Base-by-base conservation (phyloP, 2,329 filamentous ascomycete genomes). In the Fusarium subtropicale region DNA sequence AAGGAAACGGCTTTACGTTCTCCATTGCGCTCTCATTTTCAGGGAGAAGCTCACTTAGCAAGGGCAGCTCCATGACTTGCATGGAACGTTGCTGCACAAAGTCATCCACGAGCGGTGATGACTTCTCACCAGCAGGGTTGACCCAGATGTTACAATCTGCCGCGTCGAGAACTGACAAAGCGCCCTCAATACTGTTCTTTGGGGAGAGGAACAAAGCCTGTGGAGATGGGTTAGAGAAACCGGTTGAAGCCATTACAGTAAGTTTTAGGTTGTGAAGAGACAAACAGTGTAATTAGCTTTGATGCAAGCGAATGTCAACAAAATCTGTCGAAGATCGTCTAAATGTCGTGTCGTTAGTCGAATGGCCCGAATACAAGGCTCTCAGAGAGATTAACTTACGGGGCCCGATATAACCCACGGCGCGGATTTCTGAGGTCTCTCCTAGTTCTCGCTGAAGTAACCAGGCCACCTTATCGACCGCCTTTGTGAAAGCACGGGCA, bases 281-380 rank as follows among this genome's bases (percentile, higher is more conserved):
- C 74, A 52, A 69, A 79, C 78, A 48, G 76, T 71, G 36, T 74
- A 79, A 8, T 74, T 74, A 30, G 71, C 75, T 57, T 81, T 81
- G 50, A 78, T 71, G 42, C 73, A 73, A 0, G 75, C 80, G 47
- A 75, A 75, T 1, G 73, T 77, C 36, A 78, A 44, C 1, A 78
- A 41, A 18, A 78, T 55, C 22, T 78, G 72, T 18, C 76, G 66
- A 10, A 78, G 48, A 60, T 78, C 76, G 38, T 78, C 76, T 78
- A 24, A 10, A 30, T 2, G 5, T 3, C 18, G 11, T 18, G 18
- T 31, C 8, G 16, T 50, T 3, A 34, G 51, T 46, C 11, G 12
- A 26, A 34, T 20, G 12, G 2, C 2, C 16, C 9, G 11, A 16
- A 0, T 1, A 15, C 12, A 12, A 16, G 10, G 39, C 20, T 10